Base-by-base conservation (phyloP, 176 grass and related monocot species). In the Oryza meyeriana region DNA sequence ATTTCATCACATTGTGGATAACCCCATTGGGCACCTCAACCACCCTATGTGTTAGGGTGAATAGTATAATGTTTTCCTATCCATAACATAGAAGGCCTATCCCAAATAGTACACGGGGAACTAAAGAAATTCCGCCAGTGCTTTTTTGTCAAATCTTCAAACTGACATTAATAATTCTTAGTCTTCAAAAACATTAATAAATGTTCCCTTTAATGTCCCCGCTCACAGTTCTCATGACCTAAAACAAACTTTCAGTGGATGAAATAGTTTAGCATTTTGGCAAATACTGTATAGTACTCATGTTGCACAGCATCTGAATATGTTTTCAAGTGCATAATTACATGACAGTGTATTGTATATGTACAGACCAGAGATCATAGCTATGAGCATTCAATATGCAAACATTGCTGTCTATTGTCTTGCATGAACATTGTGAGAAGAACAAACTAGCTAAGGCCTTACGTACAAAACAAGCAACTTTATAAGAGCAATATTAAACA, bases 401-500 rank as follows among this genome's bases (percentile, higher is more conserved):
- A 38, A 0, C 32, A 7, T 45, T 42, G 14, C 22, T 35, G 24
- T 41, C 24, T 64, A 79, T 17, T 26, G 26, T 28, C n/a, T 57
- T 79, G 77, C 27, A 66, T 48, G 42, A 72, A 66, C 45, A 47
- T 47, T 61, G 12, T 32, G 31, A 27, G 40, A 11, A 78, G 30
- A 62, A 59, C 17, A 62, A 76, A 75, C 31, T 68, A 59, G 58
- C 31, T 59, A 67, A 74, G 28, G 63, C 34, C 25, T 82, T 75
- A n/a, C 8, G 26, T 8, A 61, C 55, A 68, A 52, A 71, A 77
- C 6, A 83, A 75, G 66, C 22, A 44, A 71, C 22, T n/a, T 2
- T 64, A 32, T 84, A 65, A 82, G 29, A 77, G 47, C 58, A 63
- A 81, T 18, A 81, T 18, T 45, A 61, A 76, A 59, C 8, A 24